Conservation (phyloP, 805 yeast species). For the Saturnispora galanensis region DNA sequence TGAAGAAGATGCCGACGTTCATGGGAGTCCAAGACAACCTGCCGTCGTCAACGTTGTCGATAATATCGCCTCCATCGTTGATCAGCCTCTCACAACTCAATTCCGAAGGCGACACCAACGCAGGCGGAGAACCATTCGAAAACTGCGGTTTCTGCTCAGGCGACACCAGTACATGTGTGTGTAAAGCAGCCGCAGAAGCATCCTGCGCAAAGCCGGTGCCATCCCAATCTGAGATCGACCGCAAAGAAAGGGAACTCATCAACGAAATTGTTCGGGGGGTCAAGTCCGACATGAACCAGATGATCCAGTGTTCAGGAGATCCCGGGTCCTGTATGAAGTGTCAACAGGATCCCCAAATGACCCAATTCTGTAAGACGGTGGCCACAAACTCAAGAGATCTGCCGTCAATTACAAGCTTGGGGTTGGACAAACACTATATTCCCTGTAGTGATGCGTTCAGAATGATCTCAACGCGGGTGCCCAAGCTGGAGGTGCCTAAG, state of each 20-base stretch:
- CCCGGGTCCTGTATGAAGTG: conserved; percentile 85
- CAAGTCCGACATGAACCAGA: conserved; percentile 14
- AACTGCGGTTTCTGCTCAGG: conserved; percentile 93
- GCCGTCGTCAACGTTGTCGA: too few species aligned
- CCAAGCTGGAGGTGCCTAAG: neutral
- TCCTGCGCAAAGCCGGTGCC: too few species aligned
- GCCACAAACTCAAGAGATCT: conserved; percentile 29
- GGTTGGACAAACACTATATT: conserved; percentile 42
- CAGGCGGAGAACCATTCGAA: conserved; percentile 32
- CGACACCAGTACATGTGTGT: conserved; percentile 75
- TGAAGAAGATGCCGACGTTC: conserved; percentile 15
- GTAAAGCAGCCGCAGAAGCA: conserved; percentile 55
- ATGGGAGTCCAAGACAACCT: neutral
- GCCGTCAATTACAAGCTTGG: conserved; percentile 22
- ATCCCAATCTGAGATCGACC: conserved; percentile 9
- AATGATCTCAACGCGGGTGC: conserved; percentile 50
- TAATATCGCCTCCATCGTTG: too few species aligned
- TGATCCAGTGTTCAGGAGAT: conserved; percentile 63
- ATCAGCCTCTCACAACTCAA: neutral
- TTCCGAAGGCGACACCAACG: neutral
- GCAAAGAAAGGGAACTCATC: conserved; percentile 11
- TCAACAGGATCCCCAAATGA: conserved; percentile 78
- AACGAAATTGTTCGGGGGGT: conserved; percentile 8
- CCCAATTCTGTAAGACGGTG: conserved; percentile 78
- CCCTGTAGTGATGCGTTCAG: conserved; percentile 89